Conservation (phyloP, 345 rosid genomes). For the Stellera chamaejasme region DNA sequence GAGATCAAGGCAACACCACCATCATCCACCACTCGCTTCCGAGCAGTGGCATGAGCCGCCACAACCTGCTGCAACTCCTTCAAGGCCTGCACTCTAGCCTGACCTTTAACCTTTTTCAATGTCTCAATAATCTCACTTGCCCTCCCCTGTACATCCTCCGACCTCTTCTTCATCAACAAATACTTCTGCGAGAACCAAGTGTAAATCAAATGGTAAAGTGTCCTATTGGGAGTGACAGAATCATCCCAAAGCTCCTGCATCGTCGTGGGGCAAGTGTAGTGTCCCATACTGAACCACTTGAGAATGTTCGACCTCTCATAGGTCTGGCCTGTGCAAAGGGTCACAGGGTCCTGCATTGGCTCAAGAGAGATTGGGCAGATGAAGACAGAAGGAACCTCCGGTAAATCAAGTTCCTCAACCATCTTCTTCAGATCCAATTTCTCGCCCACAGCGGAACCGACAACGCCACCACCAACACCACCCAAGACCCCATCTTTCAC, state of each 20-base stretch:
- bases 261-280: conserved; percentile 62
- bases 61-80: conserved; percentile 54
- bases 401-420: conserved; percentile 48
- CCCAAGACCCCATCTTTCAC: conserved; percentile 67
- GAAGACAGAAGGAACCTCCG: conserved; percentile 56
- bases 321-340: conserved; percentile 75
- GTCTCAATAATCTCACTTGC: conserved; percentile 43
- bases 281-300: conserved; percentile 65
- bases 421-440: conserved; percentile 58
- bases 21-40: conserved; percentile 42
- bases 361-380: conserved; percentile 73
- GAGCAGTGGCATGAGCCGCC: conserved; percentile 36
- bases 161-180: conserved; percentile 48
- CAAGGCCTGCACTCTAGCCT: conserved; percentile 55
- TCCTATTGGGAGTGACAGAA: conserved; percentile 49
- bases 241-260: conserved; percentile 81
- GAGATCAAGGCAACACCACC: conserved; percentile 47
- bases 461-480: conserved; percentile 26
- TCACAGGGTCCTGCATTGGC: conserved; percentile 72
- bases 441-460: conserved; percentile 25
- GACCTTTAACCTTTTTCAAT: conserved; percentile 58
- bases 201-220: conserved; percentile 52
- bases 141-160: conserved; percentile 68
- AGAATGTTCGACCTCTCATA: conserved; percentile 61
- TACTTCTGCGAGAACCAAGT: conserved; percentile 67